These are phyloP conservation scores for Ascochyta clinopodiicola DNA, from an alignment of 2,329 filamentous ascomycete genomes.

Conservation along the genomic window DNA sequence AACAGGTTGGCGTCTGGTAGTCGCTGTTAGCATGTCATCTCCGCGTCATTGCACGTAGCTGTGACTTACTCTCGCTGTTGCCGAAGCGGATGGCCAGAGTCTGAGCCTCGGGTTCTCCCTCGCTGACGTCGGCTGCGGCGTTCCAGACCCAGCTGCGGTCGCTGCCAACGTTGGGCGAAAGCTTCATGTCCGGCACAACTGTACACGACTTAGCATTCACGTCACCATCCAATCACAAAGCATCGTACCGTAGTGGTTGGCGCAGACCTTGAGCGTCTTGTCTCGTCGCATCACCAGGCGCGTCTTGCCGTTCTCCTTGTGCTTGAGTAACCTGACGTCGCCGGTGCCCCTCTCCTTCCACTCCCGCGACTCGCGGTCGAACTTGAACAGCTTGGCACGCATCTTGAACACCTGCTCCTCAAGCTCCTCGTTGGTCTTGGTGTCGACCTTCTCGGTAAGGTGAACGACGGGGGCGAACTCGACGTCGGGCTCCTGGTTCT, in stretches of 20 bases:
- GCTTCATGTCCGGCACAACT: conserved; percentile 99
- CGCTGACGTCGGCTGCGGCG: conserved; percentile 94
- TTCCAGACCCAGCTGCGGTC: conserved; percentile 99
- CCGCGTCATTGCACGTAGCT: neutral
- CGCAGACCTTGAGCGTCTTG: conserved; percentile 99
- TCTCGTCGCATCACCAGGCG: conserved; percentile 97
- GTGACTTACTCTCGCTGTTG: conserved; percentile 84
- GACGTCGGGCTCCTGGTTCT: conserved; percentile 90
- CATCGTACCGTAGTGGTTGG: conserved; percentile 94
- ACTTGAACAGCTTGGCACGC: conserved; percentile 99
- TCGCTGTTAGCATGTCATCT: neutral
- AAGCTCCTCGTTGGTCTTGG: conserved; percentile 96
- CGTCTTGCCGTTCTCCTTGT: conserved; percentile 98
- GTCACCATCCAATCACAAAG: conserved; percentile 13
- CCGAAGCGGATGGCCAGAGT: conserved; percentile 97
- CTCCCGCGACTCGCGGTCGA: conserved; percentile 87
- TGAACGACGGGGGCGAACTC: conserved; percentile 97
- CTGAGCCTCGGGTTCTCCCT: conserved; percentile 94
- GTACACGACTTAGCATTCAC: conserved; percentile 30
- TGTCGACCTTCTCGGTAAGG: conserved; percentile 95
- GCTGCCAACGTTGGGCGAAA: conserved; percentile 95
- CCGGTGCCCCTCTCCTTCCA: conserved; percentile 99
- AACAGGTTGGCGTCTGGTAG: conserved; percentile 89
- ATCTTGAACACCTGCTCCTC: conserved; percentile 99
- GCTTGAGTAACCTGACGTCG: conserved; percentile 94